These are phyloP conservation scores for Conticribra weissflogii DNA, from an alignment of 108 stramenopile species.

Conservation along the genomic window DNA sequence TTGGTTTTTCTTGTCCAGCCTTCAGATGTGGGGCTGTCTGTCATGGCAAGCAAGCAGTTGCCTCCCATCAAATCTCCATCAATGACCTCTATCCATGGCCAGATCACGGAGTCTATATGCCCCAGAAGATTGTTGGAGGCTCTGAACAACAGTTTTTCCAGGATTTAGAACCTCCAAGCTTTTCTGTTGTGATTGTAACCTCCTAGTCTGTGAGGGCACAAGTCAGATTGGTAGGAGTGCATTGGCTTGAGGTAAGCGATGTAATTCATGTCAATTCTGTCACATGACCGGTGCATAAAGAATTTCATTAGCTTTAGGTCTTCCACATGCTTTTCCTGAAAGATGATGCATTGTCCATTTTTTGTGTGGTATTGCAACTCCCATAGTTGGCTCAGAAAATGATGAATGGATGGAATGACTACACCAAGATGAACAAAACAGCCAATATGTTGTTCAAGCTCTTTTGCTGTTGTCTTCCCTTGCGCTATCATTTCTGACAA, in stretches of 20 bases:
- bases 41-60: slow-evolving; percentile 9
- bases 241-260: neutral
- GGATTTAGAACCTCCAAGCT: slow-evolving; percentile 21
- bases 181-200: slow-evolving; percentile 9
- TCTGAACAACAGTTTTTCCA: neutral
- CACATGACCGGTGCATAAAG: neutral
- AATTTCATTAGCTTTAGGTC: neutral
- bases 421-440: neutral
- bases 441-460: neutral
- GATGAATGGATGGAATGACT: neutral
- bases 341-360: neutral
- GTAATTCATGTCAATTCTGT: slow-evolving; percentile 15
- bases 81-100: slow-evolving; percentile 31
- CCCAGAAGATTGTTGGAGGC: slow-evolving; percentile 28
- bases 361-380: neutral
- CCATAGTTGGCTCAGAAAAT: slow-evolving; percentile 10
- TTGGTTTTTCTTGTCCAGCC: slow-evolving; percentile 13
- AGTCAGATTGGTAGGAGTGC: slow-evolving; percentile 12
- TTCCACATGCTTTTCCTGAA: too few relatives aligned
- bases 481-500: slow-evolving; percentile 1
- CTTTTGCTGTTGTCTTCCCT: neutral
- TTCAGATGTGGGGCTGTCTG: slow-evolving; percentile 11
- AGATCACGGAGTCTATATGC: slow-evolving; percentile 19
- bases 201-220: slow-evolving; percentile 19
- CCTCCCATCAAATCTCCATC: neutral